Base-by-base conservation (phyloP, 2,329 filamentous ascomycete species). In the Lachnellula hyalina region DNA sequence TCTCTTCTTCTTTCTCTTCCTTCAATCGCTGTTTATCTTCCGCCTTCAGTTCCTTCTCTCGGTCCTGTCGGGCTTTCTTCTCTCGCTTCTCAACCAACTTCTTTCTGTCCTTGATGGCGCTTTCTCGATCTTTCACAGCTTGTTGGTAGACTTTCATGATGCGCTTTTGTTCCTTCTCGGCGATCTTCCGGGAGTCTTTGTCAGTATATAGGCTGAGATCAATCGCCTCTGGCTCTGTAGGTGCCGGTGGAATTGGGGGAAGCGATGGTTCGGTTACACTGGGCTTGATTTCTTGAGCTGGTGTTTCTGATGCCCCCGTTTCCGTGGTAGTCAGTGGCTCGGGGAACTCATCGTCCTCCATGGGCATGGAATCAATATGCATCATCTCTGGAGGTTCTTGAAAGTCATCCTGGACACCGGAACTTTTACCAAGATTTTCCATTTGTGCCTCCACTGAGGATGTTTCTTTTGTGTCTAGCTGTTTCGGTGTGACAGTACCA, bases 81-180 rank as follows among this genome's bases (percentile, higher is more conserved):
- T 52, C 75, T 14, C 75, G 74, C 68, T 82, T 82, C 58, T 82
- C 76, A 17, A 81, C 67, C 1, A 84, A 70, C 66, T 86, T 87
- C 36, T 80, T 74, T 6, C 83, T 79, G 54, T 87, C 83, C 47
- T 79, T 79, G 48, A 90, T 74, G 9, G 80, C 78, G 62, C 81
- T 86, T 40, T 84, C 80, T 36, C 83, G 83, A 56, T 84, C 79
- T 69, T 88, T 89, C 57, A 88, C 70, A 11, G 83, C 81, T 64
- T 82, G 78, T 28, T 86, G 79, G 66, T 90, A 87, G 8, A 76
- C 75, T 65, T 89, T 89, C 34, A 83, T 74, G 1, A 76, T 75
- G 12, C 80, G 77, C 50, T 82, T 81, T 53, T 83, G 77, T 63
- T 90, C 85, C 54, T 85, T 87, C 63, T 89, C 84, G 1, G 84